phyloP scores from a whole-genome alignment of 192 early-diverging fungal species.

The Glomus cerebriforme region DNA sequence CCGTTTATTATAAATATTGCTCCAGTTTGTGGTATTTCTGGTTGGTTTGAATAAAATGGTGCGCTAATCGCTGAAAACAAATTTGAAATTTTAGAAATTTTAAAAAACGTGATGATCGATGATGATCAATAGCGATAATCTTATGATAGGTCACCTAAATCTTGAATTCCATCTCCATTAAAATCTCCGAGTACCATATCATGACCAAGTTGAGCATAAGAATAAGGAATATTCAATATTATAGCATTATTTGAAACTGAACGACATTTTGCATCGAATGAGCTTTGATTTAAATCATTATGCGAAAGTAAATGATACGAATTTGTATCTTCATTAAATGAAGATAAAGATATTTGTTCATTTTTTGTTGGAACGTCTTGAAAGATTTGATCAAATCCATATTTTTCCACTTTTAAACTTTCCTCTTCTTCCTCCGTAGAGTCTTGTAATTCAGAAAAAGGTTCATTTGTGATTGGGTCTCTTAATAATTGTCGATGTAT shows the following conservation, averaged over 20 bases:
- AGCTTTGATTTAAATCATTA: background rate
- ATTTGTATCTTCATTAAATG: background rate
- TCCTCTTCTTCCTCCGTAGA: background rate
- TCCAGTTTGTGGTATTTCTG: conserved; percentile 46
- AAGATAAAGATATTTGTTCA: background rate
- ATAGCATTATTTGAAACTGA: background rate
- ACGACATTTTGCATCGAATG: background rate
- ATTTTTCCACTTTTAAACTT: background rate
- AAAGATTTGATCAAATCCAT: background rate
- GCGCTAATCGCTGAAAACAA: conserved; percentile 51
- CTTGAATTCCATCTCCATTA: conserved; percentile 56
- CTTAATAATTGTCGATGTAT: background rate
- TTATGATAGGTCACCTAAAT: conserved; percentile 44
- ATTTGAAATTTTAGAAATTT: background rate
- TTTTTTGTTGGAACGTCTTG: background rate
- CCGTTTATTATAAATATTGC: conserved; percentile 59
- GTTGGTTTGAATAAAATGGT: conserved; percentile 51
- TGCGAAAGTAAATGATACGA: background rate
- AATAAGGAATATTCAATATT: conserved; percentile 46
- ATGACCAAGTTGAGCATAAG: conserved; percentile 70
- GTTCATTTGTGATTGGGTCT: background rate
- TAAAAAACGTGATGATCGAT: too few species aligned
- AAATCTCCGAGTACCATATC: conserved; percentile 71
- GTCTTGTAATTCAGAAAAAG: background rate
- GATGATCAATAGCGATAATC: background rate